Evolutionary conservation across 257 asterid species (phyloP), one percentile per base, ranked within the genome.

Genomic region (Lycium ferocissimum): DNA sequence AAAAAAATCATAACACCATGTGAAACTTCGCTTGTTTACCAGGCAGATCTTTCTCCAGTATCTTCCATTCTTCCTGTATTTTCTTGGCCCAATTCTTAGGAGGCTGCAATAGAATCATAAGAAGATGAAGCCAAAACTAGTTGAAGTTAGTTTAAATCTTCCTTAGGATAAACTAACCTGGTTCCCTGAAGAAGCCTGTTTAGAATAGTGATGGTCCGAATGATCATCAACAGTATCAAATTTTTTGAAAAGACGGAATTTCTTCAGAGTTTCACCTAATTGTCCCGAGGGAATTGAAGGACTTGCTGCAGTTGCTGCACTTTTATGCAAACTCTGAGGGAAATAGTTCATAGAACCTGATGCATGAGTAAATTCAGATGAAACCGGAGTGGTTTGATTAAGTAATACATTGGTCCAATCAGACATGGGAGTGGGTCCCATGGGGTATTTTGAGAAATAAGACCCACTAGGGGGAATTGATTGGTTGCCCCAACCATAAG

Each of bases 1-100:
- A 47, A 76, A 47, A 53, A 76, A 26, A 76, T 26, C 47, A 53
- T 15, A 76, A 53, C 26, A 53, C 53, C 82, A 53, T 33, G 12
- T 76, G 15, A 33, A 76, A 76, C 82, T 51, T 51, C 26, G 82
- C 65, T 51, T 53, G 69, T 56, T 83, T 91, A 91, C 99, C 96
- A 66, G 99, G 99, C 90, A 94, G 89, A 93, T 94, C 94, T 35
- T 91, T 91, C 88, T 94, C 95, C 79, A 96, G 95, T 72, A 93
- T 93, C 93, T 88, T 93, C 99, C 98, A 96, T 83, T 94, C 99
- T 26, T 93, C 97, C 90, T 96, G 98, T 84, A 96, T 93, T 93
- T 86, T 96, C 92, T 93, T 96, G 57, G 96, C 90, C 98, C 98
- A 96, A 76, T 84, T 85, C 91, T 91, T 96, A 67, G 93, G 87